phyloP scores from a whole-genome alignment of 257 asterid species.

The Striga asiatica region DNA sequence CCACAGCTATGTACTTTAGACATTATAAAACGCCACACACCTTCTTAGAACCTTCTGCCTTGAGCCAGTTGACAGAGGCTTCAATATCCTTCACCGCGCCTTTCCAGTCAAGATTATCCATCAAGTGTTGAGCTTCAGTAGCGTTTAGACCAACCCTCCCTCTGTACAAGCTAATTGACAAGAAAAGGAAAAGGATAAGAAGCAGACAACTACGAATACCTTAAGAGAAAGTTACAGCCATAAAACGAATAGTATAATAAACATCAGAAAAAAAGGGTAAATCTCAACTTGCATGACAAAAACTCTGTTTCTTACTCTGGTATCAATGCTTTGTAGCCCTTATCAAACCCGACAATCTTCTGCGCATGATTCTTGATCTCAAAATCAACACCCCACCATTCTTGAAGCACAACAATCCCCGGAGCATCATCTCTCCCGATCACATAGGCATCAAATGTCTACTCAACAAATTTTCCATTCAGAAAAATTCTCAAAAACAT shows the following conservation, averaged over 20 bases:
- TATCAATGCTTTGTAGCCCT: conserved; percentile 80
- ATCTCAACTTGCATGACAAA: not conserved
- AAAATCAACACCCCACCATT: conserved; percentile 99
- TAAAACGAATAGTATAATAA: not conserved
- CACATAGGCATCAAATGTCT: conserved; percentile 92
- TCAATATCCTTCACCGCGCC: conserved; percentile 91
- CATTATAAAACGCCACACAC: conserved; percentile 20
- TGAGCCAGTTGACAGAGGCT: conserved; percentile 90
- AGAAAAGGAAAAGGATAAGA: conserved; percentile 6
- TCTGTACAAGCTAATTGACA: conserved; percentile 58
- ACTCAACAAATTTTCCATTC: conserved; percentile 9
- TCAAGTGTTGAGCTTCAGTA: conserved; percentile 95
- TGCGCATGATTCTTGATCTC: conserved; percentile 96
- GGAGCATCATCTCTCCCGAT: conserved; percentile 91
- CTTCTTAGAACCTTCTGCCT: conserved; percentile 85
- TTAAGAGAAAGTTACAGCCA: not conserved
- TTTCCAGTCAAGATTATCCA: conserved; percentile 95
- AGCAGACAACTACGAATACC: not conserved
- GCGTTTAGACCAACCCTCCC: conserved; percentile 94
- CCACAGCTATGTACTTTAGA: not conserved
- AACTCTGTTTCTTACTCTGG: conserved; percentile 79
- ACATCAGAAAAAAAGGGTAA: not conserved
- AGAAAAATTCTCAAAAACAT: not conserved
- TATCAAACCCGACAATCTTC: conserved; percentile 67
- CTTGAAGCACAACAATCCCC: conserved; percentile 91